Percentiles rank a stretch among this genome's conserved stretches.
phyloP scores from a whole-genome alignment of 2,329 filamentous ascomycete species.

The Cytospora paraplurivora region DNA sequence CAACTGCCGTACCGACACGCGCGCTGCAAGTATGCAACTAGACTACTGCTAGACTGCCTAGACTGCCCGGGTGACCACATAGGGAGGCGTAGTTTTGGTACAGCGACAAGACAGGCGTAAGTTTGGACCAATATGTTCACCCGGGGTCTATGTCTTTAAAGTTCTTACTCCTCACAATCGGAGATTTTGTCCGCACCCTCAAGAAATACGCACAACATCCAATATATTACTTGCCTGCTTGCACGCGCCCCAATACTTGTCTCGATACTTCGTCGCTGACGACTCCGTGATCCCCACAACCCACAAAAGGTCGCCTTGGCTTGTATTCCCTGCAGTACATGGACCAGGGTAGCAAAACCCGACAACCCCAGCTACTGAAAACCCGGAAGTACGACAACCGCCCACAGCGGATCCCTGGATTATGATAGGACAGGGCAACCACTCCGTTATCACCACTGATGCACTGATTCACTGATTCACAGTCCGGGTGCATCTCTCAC shows the following conservation, averaged over 20 bases:
- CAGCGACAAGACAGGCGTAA: not conserved
- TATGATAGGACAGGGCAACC: slow-evolving; percentile 12
- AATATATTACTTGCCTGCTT: not conserved
- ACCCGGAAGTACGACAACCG: slow-evolving; percentile 1
- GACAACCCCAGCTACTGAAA: slow-evolving; percentile 9
- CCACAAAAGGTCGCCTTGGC: no score
- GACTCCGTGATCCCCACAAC: slow-evolving; percentile 20
- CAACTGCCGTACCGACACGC: no score
- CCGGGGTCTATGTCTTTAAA: not conserved
- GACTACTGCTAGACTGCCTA: no score
- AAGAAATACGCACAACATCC: not conserved
- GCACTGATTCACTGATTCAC: not conserved
- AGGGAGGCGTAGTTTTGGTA: not conserved
- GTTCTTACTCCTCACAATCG: not conserved
- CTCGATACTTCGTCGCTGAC: not conserved
- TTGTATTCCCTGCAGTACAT: slow-evolving; percentile 12
- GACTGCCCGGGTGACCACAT: no score
- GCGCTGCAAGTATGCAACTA: no score
- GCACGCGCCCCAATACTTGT: not conserved
- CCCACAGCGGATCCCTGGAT: slow-evolving; percentile 11
- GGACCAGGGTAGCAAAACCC: slow-evolving; percentile 4
- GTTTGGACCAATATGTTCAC: not conserved
- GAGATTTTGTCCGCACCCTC: not conserved
- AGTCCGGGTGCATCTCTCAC: not conserved
- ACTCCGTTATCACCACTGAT: slow-evolving; percentile 10